Evolutionary conservation across 306 rosid genomes (phyloP).

Genomic region (Spatholobus suberectus): DNA sequence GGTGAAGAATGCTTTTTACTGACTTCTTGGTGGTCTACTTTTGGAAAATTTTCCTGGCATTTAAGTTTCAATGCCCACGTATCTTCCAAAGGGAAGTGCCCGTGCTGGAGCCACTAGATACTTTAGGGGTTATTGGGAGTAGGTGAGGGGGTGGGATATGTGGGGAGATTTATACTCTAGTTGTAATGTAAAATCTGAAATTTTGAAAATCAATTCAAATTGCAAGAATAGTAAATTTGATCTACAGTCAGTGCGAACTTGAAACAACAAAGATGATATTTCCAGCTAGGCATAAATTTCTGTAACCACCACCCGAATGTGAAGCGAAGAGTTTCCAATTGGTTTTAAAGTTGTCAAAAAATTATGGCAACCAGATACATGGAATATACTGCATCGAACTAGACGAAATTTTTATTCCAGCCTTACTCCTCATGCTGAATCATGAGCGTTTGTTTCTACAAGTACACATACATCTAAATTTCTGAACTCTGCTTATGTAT

Average conservation of each 20-base stretch:
- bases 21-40: background rate
- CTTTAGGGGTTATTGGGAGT: background rate
- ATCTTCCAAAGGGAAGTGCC: constrained; percentile 3
- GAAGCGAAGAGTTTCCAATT: background rate
- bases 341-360: background rate
- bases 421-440: background rate
- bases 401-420: background rate
- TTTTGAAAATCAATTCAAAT: constrained; percentile 17
- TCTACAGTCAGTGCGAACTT: background rate
- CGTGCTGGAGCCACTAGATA: background rate
- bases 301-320: background rate
- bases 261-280: background rate
- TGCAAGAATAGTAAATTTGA: background rate
- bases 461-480: background rate
- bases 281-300: background rate
- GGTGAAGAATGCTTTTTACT: constrained; percentile 24
- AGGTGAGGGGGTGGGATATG: background rate
- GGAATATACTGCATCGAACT: background rate
- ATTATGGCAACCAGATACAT: background rate
- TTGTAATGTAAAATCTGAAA: background rate
- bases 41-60: background rate
- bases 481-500: background rate
- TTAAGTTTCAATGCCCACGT: background rate
- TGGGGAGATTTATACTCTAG: background rate
- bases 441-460: constrained; percentile 16